A percentile compares a stretch with the other conserved stretches of the same genome.
Evolutionary conservation across 78 protist species (phyloP).

Genomic region (Dictyostelium citrinum): DNA sequence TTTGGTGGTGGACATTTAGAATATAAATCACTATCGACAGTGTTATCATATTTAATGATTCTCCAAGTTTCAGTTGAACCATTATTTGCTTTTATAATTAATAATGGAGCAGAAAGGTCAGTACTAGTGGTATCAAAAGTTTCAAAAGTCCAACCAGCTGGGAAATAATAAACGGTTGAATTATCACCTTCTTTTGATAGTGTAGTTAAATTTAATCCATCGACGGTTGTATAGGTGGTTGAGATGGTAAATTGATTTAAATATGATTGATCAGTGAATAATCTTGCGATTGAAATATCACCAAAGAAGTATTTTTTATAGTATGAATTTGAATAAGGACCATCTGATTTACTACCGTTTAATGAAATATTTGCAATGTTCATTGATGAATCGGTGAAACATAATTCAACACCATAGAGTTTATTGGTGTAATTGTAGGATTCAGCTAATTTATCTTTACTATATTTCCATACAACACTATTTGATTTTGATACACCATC

Average conservation of each 20-base stretch:
- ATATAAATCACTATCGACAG: background rate
- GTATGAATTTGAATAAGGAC: background rate
- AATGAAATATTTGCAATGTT: background rate
- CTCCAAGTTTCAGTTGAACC: background rate
- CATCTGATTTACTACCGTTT: background rate
- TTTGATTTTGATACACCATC: background rate
- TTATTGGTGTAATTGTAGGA: too few relatives aligned
- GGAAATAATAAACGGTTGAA: background rate
- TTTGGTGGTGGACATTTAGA: background rate
- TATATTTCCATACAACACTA: background rate
- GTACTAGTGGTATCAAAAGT: background rate
- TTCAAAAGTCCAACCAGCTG: background rate
- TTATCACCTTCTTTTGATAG: background rate
- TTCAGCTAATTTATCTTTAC: background rate
- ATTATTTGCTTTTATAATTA: background rate
- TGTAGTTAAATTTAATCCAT: background rate
- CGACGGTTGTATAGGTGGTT: background rate
- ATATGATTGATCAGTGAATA: background rate
- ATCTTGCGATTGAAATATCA: background rate
- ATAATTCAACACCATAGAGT: background rate
- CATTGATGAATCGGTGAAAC: background rate
- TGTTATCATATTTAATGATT: background rate
- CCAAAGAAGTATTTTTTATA: background rate
- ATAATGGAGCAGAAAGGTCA: background rate
- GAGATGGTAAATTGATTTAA: background rate